Evolutionary conservation across 176 grass and related monocot species (phyloP).

Genomic region (Oryza coarctata): DNA sequence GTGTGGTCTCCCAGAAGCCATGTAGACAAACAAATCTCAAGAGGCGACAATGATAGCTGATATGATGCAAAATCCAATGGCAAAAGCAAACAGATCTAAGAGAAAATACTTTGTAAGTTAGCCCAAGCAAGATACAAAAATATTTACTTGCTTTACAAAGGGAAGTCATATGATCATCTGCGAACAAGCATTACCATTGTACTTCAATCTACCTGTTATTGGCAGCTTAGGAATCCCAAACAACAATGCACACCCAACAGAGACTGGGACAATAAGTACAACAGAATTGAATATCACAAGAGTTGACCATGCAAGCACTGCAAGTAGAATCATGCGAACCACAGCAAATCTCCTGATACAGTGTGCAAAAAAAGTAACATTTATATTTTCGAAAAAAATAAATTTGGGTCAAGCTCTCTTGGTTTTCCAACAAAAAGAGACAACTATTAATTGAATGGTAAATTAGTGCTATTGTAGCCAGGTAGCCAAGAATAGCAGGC

Average conservation of each 20-base stretch:
- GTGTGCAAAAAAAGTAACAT: slow-evolving; percentile 16
- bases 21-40: slow-evolving; percentile 32
- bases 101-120: slow-evolving; percentile 22
- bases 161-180: slow-evolving; percentile 1
- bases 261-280: slow-evolving; percentile 45
- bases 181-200: slow-evolving; percentile 52
- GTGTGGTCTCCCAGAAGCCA: slow-evolving; percentile 31
- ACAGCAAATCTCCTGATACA: slow-evolving; percentile 32
- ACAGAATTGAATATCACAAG: slow-evolving; percentile 47
- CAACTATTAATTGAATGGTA: slow-evolving; percentile 2
- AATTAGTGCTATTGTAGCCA: neutral
- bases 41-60: slow-evolving; percentile 40
- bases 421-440: neutral
- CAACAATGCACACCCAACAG: slow-evolving; percentile 51
- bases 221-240: slow-evolving; percentile 44
- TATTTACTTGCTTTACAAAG: slow-evolving; percentile 11
- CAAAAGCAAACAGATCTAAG: slow-evolving; percentile 54
- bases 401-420: neutral
- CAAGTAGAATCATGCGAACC: slow-evolving; percentile 30
- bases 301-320: slow-evolving; percentile 43
- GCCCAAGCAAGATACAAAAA: slow-evolving; percentile 19
- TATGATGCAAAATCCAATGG: slow-evolving; percentile 41
- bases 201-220: slow-evolving; percentile 45
- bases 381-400: no score
- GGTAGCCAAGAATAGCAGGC: slow-evolving; percentile 1